Evolutionary conservation across 306 rosid species (phyloP).

Genomic region (Echinosophora koreensis): DNA sequence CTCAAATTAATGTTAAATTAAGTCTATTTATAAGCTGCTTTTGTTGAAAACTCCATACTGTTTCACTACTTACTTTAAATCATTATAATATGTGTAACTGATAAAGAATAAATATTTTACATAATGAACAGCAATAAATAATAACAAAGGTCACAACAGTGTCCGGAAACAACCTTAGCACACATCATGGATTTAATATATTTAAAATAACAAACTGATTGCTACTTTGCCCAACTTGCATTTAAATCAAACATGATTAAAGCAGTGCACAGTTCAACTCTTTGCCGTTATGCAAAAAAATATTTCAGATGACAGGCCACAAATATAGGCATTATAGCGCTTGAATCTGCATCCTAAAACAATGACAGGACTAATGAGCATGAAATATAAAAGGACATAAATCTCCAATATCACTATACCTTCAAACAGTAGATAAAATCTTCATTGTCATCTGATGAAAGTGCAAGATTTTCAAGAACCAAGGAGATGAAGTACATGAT

Average conservation of each 20-base stretch:
- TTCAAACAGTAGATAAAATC: slow-evolving; percentile 89
- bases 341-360: background rate
- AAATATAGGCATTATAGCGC: slow-evolving; percentile 5
- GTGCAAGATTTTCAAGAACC: slow-evolving; percentile 91
- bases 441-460: slow-evolving; percentile 85
- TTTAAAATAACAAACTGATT: slow-evolving; percentile 12
- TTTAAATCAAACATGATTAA: slow-evolving; percentile 21
- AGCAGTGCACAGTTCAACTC: slow-evolving; percentile 27
- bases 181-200: slow-evolving; percentile 26
- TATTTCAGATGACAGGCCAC: slow-evolving; percentile 23
- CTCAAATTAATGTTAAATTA: slow-evolving; percentile 20
- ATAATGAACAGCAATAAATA: slow-evolving; percentile 30
- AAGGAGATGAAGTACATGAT: slow-evolving; percentile 77
- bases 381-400: slow-evolving; percentile 15
- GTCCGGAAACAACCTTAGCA: slow-evolving; percentile 24
- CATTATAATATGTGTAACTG: slow-evolving; percentile 17
- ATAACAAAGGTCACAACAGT: slow-evolving; percentile 16
- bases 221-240: slow-evolving; percentile 23
- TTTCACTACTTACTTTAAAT: slow-evolving; percentile 9
- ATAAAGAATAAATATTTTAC: slow-evolving; percentile 9
- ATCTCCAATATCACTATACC: slow-evolving; percentile 56
- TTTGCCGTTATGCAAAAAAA: background rate
- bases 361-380: background rate
- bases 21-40: slow-evolving; percentile 4
- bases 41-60: slow-evolving; percentile 9